Evolutionary conservation across 2,329 filamentous ascomycete genomes (phyloP), one percentile per base, ranked within the genome.

Genomic region (Stachybotrys elegans): DNA sequence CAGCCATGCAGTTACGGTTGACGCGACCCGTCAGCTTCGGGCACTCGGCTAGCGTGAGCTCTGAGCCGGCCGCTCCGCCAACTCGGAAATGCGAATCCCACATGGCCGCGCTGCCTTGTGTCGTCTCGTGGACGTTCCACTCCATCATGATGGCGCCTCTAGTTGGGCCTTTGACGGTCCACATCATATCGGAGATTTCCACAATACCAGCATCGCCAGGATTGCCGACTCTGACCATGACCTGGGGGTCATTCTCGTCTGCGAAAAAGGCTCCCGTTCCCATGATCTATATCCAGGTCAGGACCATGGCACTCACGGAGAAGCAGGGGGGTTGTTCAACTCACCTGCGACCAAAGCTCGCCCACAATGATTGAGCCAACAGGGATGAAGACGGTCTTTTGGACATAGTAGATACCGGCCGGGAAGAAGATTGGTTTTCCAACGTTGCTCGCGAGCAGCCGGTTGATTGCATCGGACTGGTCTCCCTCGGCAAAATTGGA

Each of bases 61-160:
- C 68, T 21, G 91, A 94, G 48, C 92, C 92, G 5, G 86, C 84
- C 43, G 84, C 83, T 35, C 93, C 93, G 56, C 90, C 92, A 55
- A 98, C 80, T 58, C 93, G 88, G 69, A 93, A 85, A 72, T 98
- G 93, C n/a, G 91, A 84, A 58, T 98, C 93, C 88, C 91, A 98
- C 67, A 96, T 83, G 49, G 82, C 92, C 17, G 83, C 83, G 2
- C 81, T 78, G 38, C 88, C 89, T 46, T 83, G 76, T 44, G 66
- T 73, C 53, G 76, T 62, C 27, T 81, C 84, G 35, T 80, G 81
- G 34, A 95, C 72, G 67, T 96, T 96, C 86, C 89, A 96, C 64
- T 96, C 79, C 70, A 96, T 82, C 60, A 96, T 78, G 58, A 95
- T 88, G 16, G 90, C 92, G 52, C 92, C 92, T 1, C 90, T 86